These are phyloP conservation scores for Copromyces sp. DNA, from an alignment of 495 filamentous ascomycete species.

Conservation along the genomic window DNA sequence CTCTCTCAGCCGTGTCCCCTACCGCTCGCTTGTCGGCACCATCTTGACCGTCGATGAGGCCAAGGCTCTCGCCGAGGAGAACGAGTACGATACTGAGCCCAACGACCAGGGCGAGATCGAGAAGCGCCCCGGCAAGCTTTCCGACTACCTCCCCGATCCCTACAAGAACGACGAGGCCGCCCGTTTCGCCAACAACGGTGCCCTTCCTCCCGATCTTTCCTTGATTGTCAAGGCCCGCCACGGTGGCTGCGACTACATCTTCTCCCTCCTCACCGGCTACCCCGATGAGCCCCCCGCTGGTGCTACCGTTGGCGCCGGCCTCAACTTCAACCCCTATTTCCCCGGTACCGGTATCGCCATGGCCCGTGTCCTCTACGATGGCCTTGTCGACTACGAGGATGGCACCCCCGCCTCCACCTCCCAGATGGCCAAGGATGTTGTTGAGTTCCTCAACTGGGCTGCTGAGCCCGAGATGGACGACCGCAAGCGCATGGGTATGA, in stretches of 20 bases:
- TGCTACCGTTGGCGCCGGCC: conserved; percentile 64
- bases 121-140: conserved; percentile 95
- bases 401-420: conserved; percentile 86
- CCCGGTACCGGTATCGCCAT: conserved; percentile 98
- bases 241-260: conserved; percentile 97
- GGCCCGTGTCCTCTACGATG: conserved; percentile 96
- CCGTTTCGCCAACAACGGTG: conserved; percentile 95
- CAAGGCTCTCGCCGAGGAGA: conserved; percentile 92
- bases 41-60: conserved; percentile 94
- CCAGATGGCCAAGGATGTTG: conserved; percentile 99
- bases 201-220: conserved; percentile 92
- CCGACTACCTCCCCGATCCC: conserved; percentile 87
- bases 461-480: conserved; percentile 98
- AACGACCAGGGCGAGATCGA: conserved; percentile 97
- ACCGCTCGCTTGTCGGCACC: conserved; percentile 82
- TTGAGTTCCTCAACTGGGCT: conserved; percentile 97
- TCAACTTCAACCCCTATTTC: conserved; percentile 99
- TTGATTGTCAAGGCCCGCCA: conserved; percentile 97
- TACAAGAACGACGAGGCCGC: conserved; percentile 99
- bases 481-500: conserved; percentile 98
- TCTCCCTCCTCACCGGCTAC: conserved; percentile 94
- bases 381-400: conserved; percentile 97
- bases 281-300: conserved; percentile 93
- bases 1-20: conserved; percentile 88
- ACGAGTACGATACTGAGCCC: conserved; percentile 97